phyloP scores from a whole-genome alignment of 306 rosid genomes.

The Biancaea sappan region DNA sequence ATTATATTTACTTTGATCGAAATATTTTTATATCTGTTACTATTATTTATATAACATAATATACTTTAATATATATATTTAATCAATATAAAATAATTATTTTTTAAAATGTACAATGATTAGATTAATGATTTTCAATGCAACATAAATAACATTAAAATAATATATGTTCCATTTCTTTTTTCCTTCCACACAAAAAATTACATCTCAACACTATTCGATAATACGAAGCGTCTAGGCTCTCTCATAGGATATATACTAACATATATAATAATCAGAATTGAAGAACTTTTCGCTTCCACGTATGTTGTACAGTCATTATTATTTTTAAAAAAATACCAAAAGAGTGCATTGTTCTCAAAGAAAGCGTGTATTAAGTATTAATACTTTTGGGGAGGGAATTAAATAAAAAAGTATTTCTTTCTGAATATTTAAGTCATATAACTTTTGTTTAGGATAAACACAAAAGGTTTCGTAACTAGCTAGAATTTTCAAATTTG shows the following conservation, averaged over 20 bases:
- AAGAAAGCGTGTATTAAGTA: conserved; percentile 47
- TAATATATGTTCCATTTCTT: not conserved
- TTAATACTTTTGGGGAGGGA: conserved; percentile 39
- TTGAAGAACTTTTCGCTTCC: conserved; percentile 36
- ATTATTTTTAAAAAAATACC: not conserved
- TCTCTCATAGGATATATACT: not conserved
- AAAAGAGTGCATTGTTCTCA: conserved; percentile 56
- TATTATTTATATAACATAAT: too few relatives aligned
- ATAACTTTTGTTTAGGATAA: conserved; percentile 31
- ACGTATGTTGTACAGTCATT: not conserved
- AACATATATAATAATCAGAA: conserved; percentile 26
- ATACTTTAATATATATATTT: too few relatives aligned
- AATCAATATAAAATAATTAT: too few relatives aligned
- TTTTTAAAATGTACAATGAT: too few relatives aligned
- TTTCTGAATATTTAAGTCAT: conserved; percentile 39
- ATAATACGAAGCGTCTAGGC: conserved; percentile 31
- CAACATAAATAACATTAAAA: too few relatives aligned
- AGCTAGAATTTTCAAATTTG: conserved; percentile 24
- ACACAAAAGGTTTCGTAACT: conserved; percentile 15
- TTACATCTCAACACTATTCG: not conserved
- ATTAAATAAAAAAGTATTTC: conserved; percentile 30
- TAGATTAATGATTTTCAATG: too few relatives aligned
- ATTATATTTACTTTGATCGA: too few relatives aligned
- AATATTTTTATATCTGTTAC: too few relatives aligned
- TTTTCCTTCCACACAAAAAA: not conserved